Percentiles rank a stretch among this genome's conserved stretches.
Conservation (phyloP, 352 stramenopile genomes). For the Globisporangium cylindrosporum region DNA sequence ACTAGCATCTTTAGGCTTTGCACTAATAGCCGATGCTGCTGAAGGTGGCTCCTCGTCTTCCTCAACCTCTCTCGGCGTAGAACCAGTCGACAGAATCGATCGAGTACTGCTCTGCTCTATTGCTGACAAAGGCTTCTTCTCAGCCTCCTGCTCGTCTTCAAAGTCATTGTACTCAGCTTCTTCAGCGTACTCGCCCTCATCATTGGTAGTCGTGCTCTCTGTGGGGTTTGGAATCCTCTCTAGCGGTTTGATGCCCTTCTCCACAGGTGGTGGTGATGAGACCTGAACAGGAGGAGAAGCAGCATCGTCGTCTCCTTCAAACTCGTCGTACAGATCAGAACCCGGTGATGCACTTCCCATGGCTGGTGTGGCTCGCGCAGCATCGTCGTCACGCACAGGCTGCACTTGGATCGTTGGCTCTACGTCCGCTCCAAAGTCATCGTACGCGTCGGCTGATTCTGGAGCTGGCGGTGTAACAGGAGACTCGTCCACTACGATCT, state of each 20-base stretch:
- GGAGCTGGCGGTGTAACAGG: background rate
- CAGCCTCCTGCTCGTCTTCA: conserved; percentile 18
- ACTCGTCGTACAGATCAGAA: conserved; percentile 14
- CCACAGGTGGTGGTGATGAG: background rate
- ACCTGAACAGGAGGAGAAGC: background rate
- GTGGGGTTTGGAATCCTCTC: background rate
- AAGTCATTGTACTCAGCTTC: conserved; percentile 52
- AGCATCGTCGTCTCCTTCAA: conserved; percentile 8
- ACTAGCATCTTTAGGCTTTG: conserved; percentile 10
- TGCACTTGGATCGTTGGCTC: conserved; percentile 2
- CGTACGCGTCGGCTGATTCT: conserved; percentile 6
- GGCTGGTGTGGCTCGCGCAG: background rate
- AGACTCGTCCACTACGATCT: background rate
- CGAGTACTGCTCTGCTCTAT: background rate
- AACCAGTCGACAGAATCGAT: conserved; percentile 11
- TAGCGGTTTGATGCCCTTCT: background rate
- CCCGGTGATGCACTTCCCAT: background rate
- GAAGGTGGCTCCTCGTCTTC: conserved; percentile 24
- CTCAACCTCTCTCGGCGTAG: conserved; percentile 28
- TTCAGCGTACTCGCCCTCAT: conserved; percentile 33
- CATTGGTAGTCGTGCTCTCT: conserved; percentile 7
- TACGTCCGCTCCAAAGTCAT: conserved; percentile 8
- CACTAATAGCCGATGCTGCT: conserved; percentile 7
- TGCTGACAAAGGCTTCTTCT: background rate
- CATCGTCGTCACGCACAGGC: background rate